Conservation (phyloP, 805 yeast species). For the Pichia heedii region DNA sequence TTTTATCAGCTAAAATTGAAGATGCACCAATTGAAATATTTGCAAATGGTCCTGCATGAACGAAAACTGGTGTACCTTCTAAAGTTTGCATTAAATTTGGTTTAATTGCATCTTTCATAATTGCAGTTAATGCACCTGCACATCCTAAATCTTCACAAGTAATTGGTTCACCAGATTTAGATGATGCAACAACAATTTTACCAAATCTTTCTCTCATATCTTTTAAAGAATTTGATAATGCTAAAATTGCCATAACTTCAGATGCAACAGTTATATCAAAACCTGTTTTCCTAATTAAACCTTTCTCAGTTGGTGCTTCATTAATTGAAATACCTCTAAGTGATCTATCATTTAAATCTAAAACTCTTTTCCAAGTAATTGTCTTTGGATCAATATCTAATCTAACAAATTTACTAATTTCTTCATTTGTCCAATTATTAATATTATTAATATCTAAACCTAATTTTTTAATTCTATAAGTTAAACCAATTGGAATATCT, state of each 20-base stretch:
- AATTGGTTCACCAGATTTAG: slow-evolving; percentile 65
- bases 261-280: slow-evolving; percentile 95
- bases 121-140: slow-evolving; percentile 93
- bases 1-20: slow-evolving; percentile 85
- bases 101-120: slow-evolving; percentile 91
- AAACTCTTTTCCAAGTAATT: slow-evolving; percentile 87
- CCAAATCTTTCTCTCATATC: slow-evolving; percentile 89
- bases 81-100: slow-evolving; percentile 96
- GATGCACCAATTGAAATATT: slow-evolving; percentile 96
- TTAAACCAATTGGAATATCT: slow-evolving; percentile 70
- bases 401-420: slow-evolving; percentile 65
- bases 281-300: slow-evolving; percentile 76
- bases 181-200: slow-evolving; percentile 79
- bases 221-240: slow-evolving; percentile 64
- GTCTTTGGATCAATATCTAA: slow-evolving; percentile 85
- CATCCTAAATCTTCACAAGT: slow-evolving; percentile 93
- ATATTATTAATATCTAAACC: slow-evolving; percentile 81
- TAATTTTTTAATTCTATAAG: slow-evolving; percentile 63
- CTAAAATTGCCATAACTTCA: slow-evolving; percentile 93
- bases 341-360: slow-evolving; percentile 89
- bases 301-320: slow-evolving; percentile 89
- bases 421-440: slow-evolving; percentile 68
- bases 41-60: slow-evolving; percentile 98
- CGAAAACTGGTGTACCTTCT: slow-evolving; percentile 96
- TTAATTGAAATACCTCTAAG: slow-evolving; percentile 86